Conservation (phyloP, 2,329 filamentous ascomycete genomes). For the Lachnellula cervina region DNA sequence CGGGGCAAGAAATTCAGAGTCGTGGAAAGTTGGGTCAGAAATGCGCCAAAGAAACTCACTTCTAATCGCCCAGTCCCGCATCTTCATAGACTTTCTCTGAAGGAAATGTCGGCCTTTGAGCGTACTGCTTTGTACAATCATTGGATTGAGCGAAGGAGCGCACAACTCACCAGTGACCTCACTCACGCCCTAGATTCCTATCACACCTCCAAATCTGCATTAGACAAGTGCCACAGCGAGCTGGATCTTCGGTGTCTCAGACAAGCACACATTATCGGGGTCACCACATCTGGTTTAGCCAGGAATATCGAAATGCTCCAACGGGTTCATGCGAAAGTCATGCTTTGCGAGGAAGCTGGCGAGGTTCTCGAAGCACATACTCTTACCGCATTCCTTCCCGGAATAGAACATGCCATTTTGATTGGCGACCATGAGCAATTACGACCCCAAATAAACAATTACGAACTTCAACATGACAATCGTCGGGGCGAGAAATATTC, state of each 20-base stretch:
- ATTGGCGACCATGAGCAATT: constrained; percentile 42
- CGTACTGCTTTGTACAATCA: constrained; percentile 15
- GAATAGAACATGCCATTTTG: constrained; percentile 34
- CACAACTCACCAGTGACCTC: constrained; percentile 18
- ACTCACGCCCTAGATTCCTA: constrained; percentile 17
- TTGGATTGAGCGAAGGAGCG: constrained; percentile 15
- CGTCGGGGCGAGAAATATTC: constrained; percentile 32
- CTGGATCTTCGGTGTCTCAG: constrained; percentile 20
- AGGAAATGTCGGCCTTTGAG: constrained; percentile 17
- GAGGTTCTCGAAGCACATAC: constrained; percentile 30
- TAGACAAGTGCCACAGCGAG: constrained; percentile 21
- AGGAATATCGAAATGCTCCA: constrained; percentile 40
- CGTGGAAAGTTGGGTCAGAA: constrained; percentile 21
- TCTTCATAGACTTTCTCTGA: constrained; percentile 16
- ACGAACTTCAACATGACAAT: constrained; percentile 16
- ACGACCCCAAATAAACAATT: constrained; percentile 31
- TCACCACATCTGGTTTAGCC: constrained; percentile 49
- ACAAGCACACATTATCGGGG: constrained; percentile 44
- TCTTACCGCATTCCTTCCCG: constrained; percentile 36
- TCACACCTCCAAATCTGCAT: constrained; percentile 14
- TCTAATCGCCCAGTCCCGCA: constrained; percentile 17
- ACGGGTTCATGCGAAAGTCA: constrained; percentile 35
- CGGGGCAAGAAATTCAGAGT: constrained; percentile 18
- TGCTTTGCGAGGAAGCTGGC: constrained; percentile 41
- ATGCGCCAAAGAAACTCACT: constrained; percentile 17